Conservation (phyloP, 768 basidiomycete species). For the Russula sp. region DNA sequence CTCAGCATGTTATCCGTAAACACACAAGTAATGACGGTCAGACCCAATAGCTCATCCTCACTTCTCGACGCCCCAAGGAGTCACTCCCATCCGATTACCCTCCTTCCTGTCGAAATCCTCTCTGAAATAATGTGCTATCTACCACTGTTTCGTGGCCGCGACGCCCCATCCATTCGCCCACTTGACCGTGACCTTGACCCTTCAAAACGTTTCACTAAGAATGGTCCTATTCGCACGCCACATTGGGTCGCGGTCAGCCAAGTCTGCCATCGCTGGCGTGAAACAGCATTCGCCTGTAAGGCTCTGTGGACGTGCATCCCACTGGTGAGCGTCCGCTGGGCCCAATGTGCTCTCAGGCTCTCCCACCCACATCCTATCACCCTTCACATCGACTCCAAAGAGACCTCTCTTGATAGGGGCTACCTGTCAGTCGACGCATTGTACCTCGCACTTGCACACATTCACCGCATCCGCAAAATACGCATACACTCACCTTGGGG, state of each 20-base stretch:
- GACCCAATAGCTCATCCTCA: background rate
- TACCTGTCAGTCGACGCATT: conserved; percentile 14
- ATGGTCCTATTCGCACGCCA: conserved; percentile 18
- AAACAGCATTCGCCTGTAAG: conserved; percentile 16
- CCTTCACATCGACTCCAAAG: conserved; percentile 13
- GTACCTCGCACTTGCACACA: background rate
- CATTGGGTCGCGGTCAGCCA: conserved; percentile 22
- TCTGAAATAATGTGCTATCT: conserved; percentile 20
- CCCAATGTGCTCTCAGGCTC: conserved; percentile 11
- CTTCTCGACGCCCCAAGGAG: background rate
- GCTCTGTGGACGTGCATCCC: conserved; percentile 17
- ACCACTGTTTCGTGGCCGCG: conserved; percentile 8
- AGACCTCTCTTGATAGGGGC: conserved; percentile 15
- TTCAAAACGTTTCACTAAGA: conserved; percentile 2
- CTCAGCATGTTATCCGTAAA: background rate
- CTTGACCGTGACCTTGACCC: conserved; percentile 16
- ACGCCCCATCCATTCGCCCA: conserved; percentile 12
- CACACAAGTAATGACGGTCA: background rate
- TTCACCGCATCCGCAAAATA: conserved; percentile 9
- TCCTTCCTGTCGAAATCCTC: conserved; percentile 13
- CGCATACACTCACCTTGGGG: conserved; percentile 16
- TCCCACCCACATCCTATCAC: conserved; percentile 13
- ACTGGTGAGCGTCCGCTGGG: conserved; percentile 14
- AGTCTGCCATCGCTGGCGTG: conserved; percentile 19
- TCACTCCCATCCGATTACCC: conserved; percentile 3